A percentile compares a stretch with the other conserved stretches of the same genome.
Evolutionary conservation across 2,329 filamentous ascomycete species (phyloP).

Genomic region (Zasmidium angulare): DNA sequence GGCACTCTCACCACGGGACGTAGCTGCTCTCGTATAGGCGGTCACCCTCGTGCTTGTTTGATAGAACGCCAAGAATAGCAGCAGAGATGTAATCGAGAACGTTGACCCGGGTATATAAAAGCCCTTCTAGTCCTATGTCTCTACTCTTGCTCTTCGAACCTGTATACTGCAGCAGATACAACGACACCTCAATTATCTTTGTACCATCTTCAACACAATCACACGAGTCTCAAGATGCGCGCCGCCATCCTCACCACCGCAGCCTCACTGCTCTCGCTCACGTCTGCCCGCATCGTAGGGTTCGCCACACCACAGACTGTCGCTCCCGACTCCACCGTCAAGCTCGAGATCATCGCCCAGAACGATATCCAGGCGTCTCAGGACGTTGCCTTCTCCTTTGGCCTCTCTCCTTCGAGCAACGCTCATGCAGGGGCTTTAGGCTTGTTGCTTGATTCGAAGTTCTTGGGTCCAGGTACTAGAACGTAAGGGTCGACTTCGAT

Average conservation of each 20-base stretch:
- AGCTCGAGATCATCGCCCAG: slow-evolving; percentile 41
- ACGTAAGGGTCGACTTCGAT: too few relatives aligned
- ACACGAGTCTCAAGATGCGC: slow-evolving; percentile 2
- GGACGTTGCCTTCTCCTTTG: slow-evolving; percentile 49
- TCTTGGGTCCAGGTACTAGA: slow-evolving; percentile 15
- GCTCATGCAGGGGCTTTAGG: slow-evolving; percentile 13
- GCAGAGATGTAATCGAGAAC: neutral
- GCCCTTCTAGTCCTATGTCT: too few relatives aligned
- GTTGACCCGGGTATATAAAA: neutral
- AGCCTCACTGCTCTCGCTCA: slow-evolving; percentile 5
- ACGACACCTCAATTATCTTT: neutral
- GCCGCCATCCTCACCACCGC: slow-evolving; percentile 12
- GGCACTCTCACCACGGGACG: too few relatives aligned
- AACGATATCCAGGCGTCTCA: slow-evolving; percentile 48
- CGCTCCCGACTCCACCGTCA: slow-evolving; percentile 39
- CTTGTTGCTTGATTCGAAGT: slow-evolving; percentile 12
- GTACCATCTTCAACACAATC: neutral
- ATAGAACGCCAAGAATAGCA: neutral
- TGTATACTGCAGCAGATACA: too few relatives aligned
- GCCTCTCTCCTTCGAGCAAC: slow-evolving; percentile 20
- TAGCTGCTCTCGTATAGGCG: too few relatives aligned
- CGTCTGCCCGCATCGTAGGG: slow-evolving; percentile 45
- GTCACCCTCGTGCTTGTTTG: neutral
- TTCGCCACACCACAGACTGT: slow-evolving; percentile 45
- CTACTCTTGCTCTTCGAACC: too few relatives aligned